Base-by-base conservation (phyloP, 129 eudicot species). In the Flaveria linearis region DNA sequence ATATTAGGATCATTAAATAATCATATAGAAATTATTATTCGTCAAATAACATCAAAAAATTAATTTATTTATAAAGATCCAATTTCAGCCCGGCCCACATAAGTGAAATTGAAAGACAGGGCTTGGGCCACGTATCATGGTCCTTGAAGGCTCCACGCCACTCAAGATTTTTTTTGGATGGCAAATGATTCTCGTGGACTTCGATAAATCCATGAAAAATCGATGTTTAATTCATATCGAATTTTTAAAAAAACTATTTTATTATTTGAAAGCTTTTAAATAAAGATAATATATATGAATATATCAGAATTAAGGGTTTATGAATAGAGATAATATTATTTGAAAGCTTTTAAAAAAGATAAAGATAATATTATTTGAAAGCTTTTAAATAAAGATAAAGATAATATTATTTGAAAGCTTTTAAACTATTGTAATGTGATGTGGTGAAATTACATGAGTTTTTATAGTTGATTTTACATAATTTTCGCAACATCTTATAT, bases 161-260 rank as follows among this genome's bases (percentile, higher is more conserved):
- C 65, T 66, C 65, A 51, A 20, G 8, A 9, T 41, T 52, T 52
- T 36, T 23, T 39, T 68, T 77, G 81, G 75, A 10, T 77, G 33
- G 30, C 68, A 77, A 67, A 57, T 46, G 33, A 56, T 53, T 41
- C 46, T 77, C 81, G 81, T 68, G 81, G 75, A 77, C 68, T 77
- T 77, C 57, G 68, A 53, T 39, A 66, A 76, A 76, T 43, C 81
- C 52, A 66, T 15, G 17, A 12, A 39, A 4, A 14, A 0, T 28
- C 62, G 0, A 4, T 33, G 25, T 26, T 8, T n/a, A 63, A 23
- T 62, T 63, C 11, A 9, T 9, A 43, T 5, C 30, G 50, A 18
- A 66, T n/a, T 39, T 43, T 20, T 26, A 14, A 43, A 43, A 43
- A 43, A 17, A 17, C 11, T 55, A 55, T 18, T 17, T 13, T 8